phyloP scores from a whole-genome alignment of 495 filamentous ascomycete species.

The Aspergillus leporis region DNA sequence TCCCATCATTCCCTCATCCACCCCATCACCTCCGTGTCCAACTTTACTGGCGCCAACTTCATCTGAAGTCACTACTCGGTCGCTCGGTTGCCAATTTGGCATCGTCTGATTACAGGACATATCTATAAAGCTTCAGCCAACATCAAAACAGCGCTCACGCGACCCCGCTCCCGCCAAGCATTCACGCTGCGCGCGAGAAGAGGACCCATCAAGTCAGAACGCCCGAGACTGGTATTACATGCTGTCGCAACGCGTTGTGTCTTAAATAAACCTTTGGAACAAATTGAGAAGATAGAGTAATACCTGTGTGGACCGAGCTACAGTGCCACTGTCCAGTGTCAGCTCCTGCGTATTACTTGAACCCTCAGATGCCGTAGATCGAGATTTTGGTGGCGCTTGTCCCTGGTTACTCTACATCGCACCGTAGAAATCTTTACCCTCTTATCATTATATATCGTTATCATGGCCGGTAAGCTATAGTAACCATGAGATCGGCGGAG shows the following conservation, averaged over 20 bases:
- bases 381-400: constrained; percentile 34
- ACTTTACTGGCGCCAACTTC: constrained; percentile 4
- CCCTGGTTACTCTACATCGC: constrained; percentile 25
- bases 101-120: background rate
- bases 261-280: constrained; percentile 24
- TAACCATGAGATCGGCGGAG: constrained; percentile 25
- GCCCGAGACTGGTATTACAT: constrained; percentile 7
- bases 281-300: constrained; percentile 36
- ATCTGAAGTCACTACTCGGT: background rate
- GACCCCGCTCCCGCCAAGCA: constrained; percentile 39
- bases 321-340: constrained; percentile 33
- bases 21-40: constrained; percentile 13
- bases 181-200: constrained; percentile 20
- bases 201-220: constrained; percentile 9
- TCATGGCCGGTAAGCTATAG: constrained; percentile 52
- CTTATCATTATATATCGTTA: constrained; percentile 26
- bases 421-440: constrained; percentile 38
- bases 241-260: constrained; percentile 10
- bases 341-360: constrained; percentile 47
- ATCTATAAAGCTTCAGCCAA: constrained; percentile 1
- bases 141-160: constrained; percentile 23
- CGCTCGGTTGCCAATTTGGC: background rate
- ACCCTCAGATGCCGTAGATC: constrained; percentile 48
- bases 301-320: constrained; percentile 34
- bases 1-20: constrained; percentile 16